Evolutionary conservation across 169 alveolate species (phyloP).

Genomic region (Plasmodium vinckei): DNA sequence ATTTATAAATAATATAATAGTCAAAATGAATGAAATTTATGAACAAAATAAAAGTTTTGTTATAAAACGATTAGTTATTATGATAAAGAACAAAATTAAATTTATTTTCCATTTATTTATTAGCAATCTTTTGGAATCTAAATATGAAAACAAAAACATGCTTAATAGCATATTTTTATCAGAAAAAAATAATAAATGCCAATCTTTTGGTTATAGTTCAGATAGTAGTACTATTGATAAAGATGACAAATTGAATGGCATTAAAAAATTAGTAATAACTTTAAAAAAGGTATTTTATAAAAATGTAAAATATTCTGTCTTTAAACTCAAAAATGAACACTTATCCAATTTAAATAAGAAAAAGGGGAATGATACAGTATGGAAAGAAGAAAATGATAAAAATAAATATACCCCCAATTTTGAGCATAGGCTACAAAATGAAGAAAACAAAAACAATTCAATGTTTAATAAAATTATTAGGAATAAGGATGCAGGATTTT

Average conservation of each 20-base stretch:
- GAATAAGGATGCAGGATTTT: not conserved
- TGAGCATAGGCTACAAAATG: not conserved
- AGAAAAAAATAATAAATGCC: not conserved
- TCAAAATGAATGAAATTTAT: conserved; percentile 15
- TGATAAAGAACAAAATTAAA: conserved; percentile 45
- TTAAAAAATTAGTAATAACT: conserved; percentile 16
- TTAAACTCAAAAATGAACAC: not conserved
- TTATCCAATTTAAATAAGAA: not conserved
- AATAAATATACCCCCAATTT: not conserved
- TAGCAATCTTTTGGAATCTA: conserved; percentile 10
- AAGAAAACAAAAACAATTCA: not conserved
- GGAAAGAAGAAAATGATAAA: not conserved
- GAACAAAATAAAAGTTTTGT: conserved; percentile 36
- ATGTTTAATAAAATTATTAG: conserved; percentile 8
- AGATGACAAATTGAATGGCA: not conserved
- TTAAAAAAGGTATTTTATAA: conserved; percentile 6
- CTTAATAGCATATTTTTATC: not conserved
- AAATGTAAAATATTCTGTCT: conserved; percentile 6
- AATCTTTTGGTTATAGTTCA: not conserved
- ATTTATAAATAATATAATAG: conserved; percentile 29
- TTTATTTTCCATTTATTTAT: conserved; percentile 7
- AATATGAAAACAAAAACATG: not conserved
- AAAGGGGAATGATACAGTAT: not conserved
- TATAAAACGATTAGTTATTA: conserved; percentile 10
- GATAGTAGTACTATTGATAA: not conserved